Base-by-base conservation (phyloP, 768 basidiomycete genomes). In the Calocybe gangraenosa region DNA sequence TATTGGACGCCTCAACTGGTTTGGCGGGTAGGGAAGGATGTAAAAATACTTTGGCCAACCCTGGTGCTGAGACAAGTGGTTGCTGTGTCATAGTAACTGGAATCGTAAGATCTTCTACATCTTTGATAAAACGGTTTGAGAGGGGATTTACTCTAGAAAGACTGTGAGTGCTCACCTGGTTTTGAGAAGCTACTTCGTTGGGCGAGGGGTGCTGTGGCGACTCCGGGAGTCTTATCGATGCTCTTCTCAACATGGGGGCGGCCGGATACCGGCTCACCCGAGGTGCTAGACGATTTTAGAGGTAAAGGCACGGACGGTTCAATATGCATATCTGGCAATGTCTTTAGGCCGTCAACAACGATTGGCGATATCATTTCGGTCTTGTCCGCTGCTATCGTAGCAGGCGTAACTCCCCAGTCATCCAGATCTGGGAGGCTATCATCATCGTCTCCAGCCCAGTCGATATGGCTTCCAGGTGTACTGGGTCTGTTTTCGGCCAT, bases 381-480 rank as follows among this genome's bases (percentile, higher is more conserved):
- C 58, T 59, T 62, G 50, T 53, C 63, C 35, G 46, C 47, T 3
- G 56, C 22, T 17, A 51, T 47, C 35, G 65, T 62, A 15, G 62
- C 64, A 14, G 80, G 70, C 15, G 71, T 71, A 36, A 89, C 76
- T 15, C 83, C 87, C 90, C 90, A 92, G 58, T 92, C 90, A 58
- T 92, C 79, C 20, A 92, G 71, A 63, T 89, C 87, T 4, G 90
- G 89, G 2, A 92, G 68, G 50, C 76, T 81, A 56, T 85, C 84
- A 51, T 92, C 88, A 46, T 92, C 89, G 53, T 91, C 87, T 28
- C 84, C 84, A 33, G 90, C 90, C 90, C 90, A 92, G 63, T 92
- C 88, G 47, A 91, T 84, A 52, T 91, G 87, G 47, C 81, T 86
- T 25, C 82, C 84, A 11, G 85, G 85, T 1, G 85, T 84, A 13